A percentile compares a stretch with the other conserved stretches of the same genome.
These are phyloP conservation scores for Zelopaecilomyces penicillatus DNA, from an alignment of 2,329 filamentous ascomycete species.

Conservation along the genomic window DNA sequence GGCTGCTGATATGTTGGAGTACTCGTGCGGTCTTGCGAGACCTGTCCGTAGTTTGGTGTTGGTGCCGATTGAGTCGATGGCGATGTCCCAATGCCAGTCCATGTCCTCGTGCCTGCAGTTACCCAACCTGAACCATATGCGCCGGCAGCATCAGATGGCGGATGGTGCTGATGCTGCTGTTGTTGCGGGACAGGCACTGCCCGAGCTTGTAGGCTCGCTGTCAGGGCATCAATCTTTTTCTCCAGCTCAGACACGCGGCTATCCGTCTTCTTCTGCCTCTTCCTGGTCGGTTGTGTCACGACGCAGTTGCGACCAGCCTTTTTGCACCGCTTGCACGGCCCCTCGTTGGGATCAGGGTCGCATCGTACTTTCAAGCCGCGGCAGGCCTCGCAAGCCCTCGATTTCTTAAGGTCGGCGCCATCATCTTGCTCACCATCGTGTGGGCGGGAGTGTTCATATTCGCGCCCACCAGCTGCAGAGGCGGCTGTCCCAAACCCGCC, in stretches of 20 bases:
- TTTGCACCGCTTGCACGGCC: constrained; percentile 64
- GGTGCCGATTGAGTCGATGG: constrained; percentile 6
- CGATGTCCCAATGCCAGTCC: constrained; percentile 5
- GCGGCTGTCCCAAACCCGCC: background rate
- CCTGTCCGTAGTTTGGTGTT: background rate
- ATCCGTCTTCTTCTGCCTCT: constrained; percentile 87
- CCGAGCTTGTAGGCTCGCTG: constrained; percentile 62
- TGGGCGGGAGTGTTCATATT: background rate
- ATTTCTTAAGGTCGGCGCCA: constrained; percentile 50
- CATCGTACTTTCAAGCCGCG: constrained; percentile 75
- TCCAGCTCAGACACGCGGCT: constrained; percentile 83
- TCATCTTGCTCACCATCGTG: constrained; percentile 12
- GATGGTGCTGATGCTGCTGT: background rate
- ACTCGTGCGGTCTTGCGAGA: constrained; percentile 1
- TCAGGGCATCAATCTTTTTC: constrained; percentile 85
- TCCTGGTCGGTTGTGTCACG: constrained; percentile 65
- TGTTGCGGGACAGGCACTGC: constrained; percentile 9
- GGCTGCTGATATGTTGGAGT: constrained; percentile 4
- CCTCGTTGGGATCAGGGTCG: constrained; percentile 61
- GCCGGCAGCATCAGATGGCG: background rate
- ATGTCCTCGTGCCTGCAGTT: constrained; percentile 1
- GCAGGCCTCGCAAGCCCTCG: constrained; percentile 67
- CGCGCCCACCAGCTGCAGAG: no score
- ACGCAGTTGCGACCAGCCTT: constrained; percentile 74
- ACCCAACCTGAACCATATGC: background rate